A percentile compares a stretch with the other conserved stretches of the same genome.
phyloP scores from a whole-genome alignment of 495 filamentous ascomycete species.

The Penicillium argentinense region DNA sequence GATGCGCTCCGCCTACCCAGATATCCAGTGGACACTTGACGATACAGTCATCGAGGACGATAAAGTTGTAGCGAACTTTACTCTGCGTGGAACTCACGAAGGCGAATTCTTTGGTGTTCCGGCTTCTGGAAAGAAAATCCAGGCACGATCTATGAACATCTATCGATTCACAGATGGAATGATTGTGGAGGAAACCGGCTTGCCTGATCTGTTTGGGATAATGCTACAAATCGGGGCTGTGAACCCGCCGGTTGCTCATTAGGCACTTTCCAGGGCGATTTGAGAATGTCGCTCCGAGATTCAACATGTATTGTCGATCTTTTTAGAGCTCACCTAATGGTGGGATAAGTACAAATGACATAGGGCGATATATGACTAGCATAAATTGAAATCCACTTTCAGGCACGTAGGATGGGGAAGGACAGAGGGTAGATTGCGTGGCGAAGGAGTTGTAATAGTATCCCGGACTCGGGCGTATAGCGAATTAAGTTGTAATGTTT shows the following conservation, averaged over 20 bases:
- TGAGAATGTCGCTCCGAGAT: too few species aligned
- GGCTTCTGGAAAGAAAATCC: slow-evolving; percentile 3
- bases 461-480: too few species aligned
- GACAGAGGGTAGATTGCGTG: too few species aligned
- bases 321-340: too few species aligned
- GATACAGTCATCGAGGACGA: slow-evolving; percentile 7
- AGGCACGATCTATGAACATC: slow-evolving; percentile 4
- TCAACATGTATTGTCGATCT: too few species aligned
- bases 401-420: too few species aligned
- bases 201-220: slow-evolving; percentile 5
- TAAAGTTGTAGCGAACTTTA: slow-evolving; percentile 7
- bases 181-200: slow-evolving; percentile 2
- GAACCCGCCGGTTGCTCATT: background rate
- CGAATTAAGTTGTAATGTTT: too few species aligned
- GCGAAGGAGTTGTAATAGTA: too few species aligned
- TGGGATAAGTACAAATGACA: too few species aligned
- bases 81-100: slow-evolving; percentile 10
- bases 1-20: slow-evolving; percentile 9
- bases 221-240: slow-evolving; percentile 4
- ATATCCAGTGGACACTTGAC: slow-evolving; percentile 9
- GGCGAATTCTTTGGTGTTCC: slow-evolving; percentile 7
- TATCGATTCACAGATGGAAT: slow-evolving; percentile 4
- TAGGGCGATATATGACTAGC: too few species aligned
- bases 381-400: too few species aligned
- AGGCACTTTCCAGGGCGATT: too few species aligned